Base-by-base conservation (phyloP, 352 stramenopile species). In the Globisporangium recalcitrans region DNA sequence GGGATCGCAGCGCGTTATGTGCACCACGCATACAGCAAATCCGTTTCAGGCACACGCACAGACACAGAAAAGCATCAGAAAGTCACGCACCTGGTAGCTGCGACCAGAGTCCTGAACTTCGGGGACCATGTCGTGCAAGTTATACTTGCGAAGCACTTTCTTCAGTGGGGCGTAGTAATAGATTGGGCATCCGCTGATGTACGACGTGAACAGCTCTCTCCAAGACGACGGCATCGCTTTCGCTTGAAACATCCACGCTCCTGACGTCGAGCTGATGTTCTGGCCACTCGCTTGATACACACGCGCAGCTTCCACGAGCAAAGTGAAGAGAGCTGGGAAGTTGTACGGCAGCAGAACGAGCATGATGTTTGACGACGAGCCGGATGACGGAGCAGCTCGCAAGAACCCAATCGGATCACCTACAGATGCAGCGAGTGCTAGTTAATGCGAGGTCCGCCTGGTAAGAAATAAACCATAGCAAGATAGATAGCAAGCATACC, bases 321-420 rank as follows among this genome's bases (percentile, higher is more conserved):
- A 60, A 13, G 78, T 78, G 36, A 96, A 96, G 8, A 96, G 68
- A 36, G 85, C 73, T 2, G 87, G 83, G 54, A 88, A 96, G 63
- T 96, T 96, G 66, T 96, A 94, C n/a, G 87, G 87, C n/a, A 96
- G 69, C 22, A 96, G 60, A 5, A 95, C 74, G n/a, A 96, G 76
- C 61, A 91, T 67, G 3, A 76, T 74, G 21, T 64, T 87, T 10
- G 71, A 70, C 11, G 58, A 53, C 1, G 71, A 53, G 0, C 61
- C 56, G 0, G 64, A 64, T 3, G 72, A 74, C 1, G 75, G 66
- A 8, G 69, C 69, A 38, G 74, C 71, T 1, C 83, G 82, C 22
- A 96, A 63, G 62, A 93, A 92, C 11, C 87, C 87, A 64, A 96
- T 87, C 0, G 87, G 81, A 36, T 95, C 87, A 49, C 86, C 78